Evolutionary conservation across 169 alveolate species (phyloP), one percentile per base, ranked within the genome.

Genomic region (Eimeria acervulina): DNA sequence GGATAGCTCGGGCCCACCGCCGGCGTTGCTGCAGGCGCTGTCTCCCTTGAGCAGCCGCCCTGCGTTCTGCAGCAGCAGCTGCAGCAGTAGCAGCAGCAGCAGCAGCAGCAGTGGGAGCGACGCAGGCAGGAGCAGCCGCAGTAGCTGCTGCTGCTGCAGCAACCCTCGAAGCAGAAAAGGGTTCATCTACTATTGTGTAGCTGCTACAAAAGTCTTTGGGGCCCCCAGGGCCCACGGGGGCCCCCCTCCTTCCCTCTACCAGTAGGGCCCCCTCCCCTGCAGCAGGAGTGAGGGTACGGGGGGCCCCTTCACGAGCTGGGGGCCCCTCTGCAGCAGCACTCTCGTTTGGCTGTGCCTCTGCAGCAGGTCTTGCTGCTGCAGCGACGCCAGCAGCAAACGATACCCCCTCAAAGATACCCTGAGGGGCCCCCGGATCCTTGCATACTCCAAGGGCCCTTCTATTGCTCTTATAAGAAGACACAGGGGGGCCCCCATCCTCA

Each of bases 61-160:
- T n/a, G n/a, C n/a, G n/a, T n/a, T n/a, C 55, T 7, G 55, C 19
- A 47, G 55, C 55, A 47, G 55, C 55, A 47, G 55, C 19, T 7
- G 12, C 55, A 47, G 19, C 55, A 47, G 5, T 47, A n/a, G 55
- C 55, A 47, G 55, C 19, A 47, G 55, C 55, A 47, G 55, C 55
- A 47, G 55, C 19, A 47, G 12, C 55, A 47, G 19, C 55, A 47
- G 5, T 47, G 5, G 55, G 5, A 7, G 55, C 55, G 12, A 47
- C 55, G 12, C 19, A 5, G 12, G 55, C 55, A 47, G 55, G 19
- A 74, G 85, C 59, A 74, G 85, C 59, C 8, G 85, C 55, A 8
- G 85, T 59, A 36, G 85, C 55, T 17, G 85, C 85, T 31, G 59
- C n/a, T 31, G 21, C 28, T 36, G 85, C 59, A 74, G 85, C 85